Conservation (phyloP, 2,329 filamentous ascomycete species). For the Calonectria ilicicola region DNA sequence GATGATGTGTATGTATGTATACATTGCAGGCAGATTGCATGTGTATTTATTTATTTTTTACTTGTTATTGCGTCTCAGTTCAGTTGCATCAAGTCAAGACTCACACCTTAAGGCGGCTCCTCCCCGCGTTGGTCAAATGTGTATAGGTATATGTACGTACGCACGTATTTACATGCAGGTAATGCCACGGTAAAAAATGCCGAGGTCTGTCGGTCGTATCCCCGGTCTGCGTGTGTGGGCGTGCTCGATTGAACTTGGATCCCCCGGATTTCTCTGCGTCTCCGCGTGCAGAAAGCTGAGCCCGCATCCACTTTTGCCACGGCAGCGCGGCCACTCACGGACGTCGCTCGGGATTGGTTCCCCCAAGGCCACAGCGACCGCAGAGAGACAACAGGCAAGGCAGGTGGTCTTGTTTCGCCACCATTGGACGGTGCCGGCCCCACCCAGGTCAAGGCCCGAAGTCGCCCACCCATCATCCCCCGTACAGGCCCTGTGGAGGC, state of each 20-base stretch:
- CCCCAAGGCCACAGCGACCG: background rate
- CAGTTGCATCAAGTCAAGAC: too few species aligned
- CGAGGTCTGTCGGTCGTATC: constrained; percentile 38
- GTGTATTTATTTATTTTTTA: background rate
- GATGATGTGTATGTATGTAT: too few species aligned
- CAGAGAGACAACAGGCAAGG: background rate
- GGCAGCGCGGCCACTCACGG: background rate
- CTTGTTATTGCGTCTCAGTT: background rate
- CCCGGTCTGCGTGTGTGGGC: constrained; percentile 25
- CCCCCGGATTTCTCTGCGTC: constrained; percentile 44
- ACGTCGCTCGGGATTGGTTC: background rate
- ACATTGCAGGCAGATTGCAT: too few species aligned
- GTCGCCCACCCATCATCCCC: constrained; percentile 15
- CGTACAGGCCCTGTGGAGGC: too few species aligned
- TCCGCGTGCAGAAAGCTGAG: constrained; percentile 8
- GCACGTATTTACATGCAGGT: background rate
- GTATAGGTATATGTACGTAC: too few species aligned
- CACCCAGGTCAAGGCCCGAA: background rate
- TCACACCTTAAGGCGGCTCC: too few species aligned
- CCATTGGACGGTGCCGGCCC: background rate
- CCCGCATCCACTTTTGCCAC: constrained; percentile 10
- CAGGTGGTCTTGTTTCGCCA: background rate
- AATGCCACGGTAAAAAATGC: constrained; percentile 28
- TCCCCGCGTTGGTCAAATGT: too few species aligned
- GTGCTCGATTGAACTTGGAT: constrained; percentile 22